A percentile compares a stretch with the other conserved stretches of the same genome.
Conservation (phyloP, 306 rosid genomes). For the Glycine tomentella region DNA sequence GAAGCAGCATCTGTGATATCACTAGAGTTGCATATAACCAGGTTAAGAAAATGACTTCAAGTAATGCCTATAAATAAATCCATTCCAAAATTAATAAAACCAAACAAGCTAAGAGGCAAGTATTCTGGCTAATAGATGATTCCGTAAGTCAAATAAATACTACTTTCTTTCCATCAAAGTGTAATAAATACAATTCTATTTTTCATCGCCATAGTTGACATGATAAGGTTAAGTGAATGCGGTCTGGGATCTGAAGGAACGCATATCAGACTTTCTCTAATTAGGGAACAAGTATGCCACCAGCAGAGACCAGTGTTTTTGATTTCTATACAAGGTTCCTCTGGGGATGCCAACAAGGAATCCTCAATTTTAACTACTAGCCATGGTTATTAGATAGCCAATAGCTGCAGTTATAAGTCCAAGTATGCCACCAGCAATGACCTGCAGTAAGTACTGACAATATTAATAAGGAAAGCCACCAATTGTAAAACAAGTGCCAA, state of each 20-base stretch:
- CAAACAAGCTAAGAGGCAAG: conserved; percentile 20
- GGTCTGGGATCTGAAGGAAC: conserved; percentile 38
- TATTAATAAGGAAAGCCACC: conserved; percentile 34
- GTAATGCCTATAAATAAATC: conserved; percentile 13
- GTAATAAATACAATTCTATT: conserved; percentile 47
- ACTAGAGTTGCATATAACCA: neutral
- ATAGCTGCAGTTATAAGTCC: conserved; percentile 68
- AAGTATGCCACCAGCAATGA: conserved; percentile 84
- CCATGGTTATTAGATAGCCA: conserved; percentile 63
- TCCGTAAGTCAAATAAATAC: conserved; percentile 25
- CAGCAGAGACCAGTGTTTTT: conserved; percentile 40
- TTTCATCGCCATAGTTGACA: conserved; percentile 38
- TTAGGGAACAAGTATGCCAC: neutral
- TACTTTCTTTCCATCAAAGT: conserved; percentile 35
- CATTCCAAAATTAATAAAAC: conserved; percentile 23
- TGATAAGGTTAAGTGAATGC: conserved; percentile 41
- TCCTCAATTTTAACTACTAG: conserved; percentile 43
- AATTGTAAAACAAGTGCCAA: conserved; percentile 8
- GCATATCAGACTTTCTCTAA: conserved; percentile 31
- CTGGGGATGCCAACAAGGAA: conserved; percentile 44
- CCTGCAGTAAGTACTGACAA: conserved; percentile 64
- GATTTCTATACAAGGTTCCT: conserved; percentile 42
- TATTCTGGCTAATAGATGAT: conserved; percentile 1
- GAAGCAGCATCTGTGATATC: conserved; percentile 14
- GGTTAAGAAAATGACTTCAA: neutral